Evolutionary conservation across 768 basidiomycete species (phyloP).

Genomic region (Paxillus rubicundulus): DNA sequence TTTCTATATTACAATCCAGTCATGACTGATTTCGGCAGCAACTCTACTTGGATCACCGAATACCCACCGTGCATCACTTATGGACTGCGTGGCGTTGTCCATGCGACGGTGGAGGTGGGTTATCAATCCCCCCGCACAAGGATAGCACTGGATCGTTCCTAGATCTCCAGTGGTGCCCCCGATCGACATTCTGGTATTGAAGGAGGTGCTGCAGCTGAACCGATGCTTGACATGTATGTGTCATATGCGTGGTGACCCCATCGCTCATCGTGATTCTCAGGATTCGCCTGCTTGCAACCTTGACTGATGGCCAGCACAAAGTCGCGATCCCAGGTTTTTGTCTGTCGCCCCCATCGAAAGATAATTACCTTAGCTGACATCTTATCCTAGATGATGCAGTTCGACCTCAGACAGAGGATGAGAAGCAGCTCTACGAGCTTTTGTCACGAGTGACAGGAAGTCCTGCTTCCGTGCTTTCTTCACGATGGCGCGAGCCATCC

Average conservation of each 20-base stretch:
- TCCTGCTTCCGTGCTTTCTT: slow-evolving; percentile 64
- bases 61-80: slow-evolving; percentile 92
- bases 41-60: slow-evolving; percentile 96
- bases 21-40: slow-evolving; percentile 44
- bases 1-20: not conserved
- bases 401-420: slow-evolving; percentile 62
- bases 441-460: slow-evolving; percentile 68
- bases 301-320: slow-evolving; percentile 55
- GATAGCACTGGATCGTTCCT: not conserved
- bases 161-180: slow-evolving; percentile 70
- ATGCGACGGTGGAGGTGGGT: slow-evolving; percentile 71
- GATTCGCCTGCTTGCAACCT: slow-evolving; percentile 72
- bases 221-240: slow-evolving; percentile 87
- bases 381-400: slow-evolving; percentile 66
- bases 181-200: slow-evolving; percentile 95
- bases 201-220: slow-evolving; percentile 84
- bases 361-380: not conserved
- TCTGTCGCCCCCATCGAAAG: slow-evolving; percentile 40
- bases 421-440: slow-evolving; percentile 63
- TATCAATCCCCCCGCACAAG: not conserved
- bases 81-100: slow-evolving; percentile 91
- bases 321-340: slow-evolving; percentile 83
- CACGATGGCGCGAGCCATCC: slow-evolving; percentile 88
- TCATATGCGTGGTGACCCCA: not conserved
- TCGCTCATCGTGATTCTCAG: slow-evolving; percentile 34